These are phyloP conservation scores for Houttuynia cordata DNA, from an alignment of 164 flowering plant genomes.

Conservation along the genomic window DNA sequence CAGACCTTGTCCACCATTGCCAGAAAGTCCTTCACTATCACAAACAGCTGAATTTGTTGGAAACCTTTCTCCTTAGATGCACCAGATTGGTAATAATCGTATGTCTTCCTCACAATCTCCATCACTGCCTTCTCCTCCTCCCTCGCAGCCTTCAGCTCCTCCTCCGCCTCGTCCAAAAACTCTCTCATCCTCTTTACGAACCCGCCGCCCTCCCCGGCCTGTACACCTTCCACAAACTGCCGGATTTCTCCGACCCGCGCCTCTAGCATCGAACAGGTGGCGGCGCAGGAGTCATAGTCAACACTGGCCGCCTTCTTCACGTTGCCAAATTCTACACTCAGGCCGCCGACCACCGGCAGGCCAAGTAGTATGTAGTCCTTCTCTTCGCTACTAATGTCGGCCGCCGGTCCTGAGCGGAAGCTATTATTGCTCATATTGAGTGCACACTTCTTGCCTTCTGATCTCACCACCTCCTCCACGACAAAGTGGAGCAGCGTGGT, in stretches of 20 bases:
- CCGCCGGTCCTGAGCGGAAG: conserved; percentile 6
- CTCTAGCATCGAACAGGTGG: conserved; percentile 19
- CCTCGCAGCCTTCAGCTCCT: conserved; percentile 41
- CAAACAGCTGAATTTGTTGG: conserved; percentile 45
- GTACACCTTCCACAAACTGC: conserved; percentile 14
- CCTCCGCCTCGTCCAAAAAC: conserved; percentile 44
- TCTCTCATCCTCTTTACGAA: conserved; percentile 48
- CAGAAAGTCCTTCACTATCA: conserved; percentile 59
- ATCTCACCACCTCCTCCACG: conserved; percentile 60
- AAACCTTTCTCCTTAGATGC: conserved; percentile 30
- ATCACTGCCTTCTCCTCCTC: conserved; percentile 51
- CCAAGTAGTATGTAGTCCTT: conserved; percentile 49
- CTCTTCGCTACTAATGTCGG: conserved; percentile 28
- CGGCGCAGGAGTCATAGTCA: conserved; percentile 31
- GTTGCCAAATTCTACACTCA: conserved; percentile 45
- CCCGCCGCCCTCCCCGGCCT: conserved; percentile 17
- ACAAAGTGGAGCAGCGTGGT: conserved; percentile 78
- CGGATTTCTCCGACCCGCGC: conserved; percentile 24
- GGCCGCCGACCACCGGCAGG: conserved; percentile 44
- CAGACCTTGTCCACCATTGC: conserved; percentile 64
- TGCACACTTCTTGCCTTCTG: conserved; percentile 59
- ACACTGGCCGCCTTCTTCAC: conserved; percentile 61
- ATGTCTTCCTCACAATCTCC: conserved; percentile 58
- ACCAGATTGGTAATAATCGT: conserved; percentile 66
- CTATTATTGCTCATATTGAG: conserved; percentile 20